Evolutionary conservation across 805 yeast genomes (phyloP).

Genomic region (Kazachstania psychrophila): DNA sequence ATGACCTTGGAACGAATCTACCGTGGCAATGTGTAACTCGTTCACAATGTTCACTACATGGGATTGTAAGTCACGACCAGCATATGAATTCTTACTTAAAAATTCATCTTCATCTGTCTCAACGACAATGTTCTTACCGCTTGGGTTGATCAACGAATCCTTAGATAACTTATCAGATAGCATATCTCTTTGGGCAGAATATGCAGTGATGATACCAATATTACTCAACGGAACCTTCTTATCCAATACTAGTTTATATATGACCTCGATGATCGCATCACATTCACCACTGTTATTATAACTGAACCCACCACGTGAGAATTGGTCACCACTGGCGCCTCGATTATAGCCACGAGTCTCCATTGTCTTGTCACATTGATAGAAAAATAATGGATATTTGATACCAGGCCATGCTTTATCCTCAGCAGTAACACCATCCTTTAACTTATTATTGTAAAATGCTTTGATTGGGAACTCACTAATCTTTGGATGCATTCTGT

Average conservation of each 20-base stretch:
- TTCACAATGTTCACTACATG: conserved; percentile 30
- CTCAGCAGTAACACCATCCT: conserved; percentile 50
- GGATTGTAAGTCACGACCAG: conserved; percentile 5
- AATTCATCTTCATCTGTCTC: conserved; percentile 58
- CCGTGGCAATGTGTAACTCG: conserved; percentile 43
- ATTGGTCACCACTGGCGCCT: conserved; percentile 25
- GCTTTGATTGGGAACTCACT: conserved; percentile 48
- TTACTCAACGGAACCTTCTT: conserved; percentile 41
- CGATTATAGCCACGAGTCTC: conserved; percentile 43
- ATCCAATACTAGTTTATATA: conserved; percentile 44
- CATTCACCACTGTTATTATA: conserved; percentile 50
- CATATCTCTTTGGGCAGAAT: conserved; percentile 62
- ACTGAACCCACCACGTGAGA: conserved; percentile 44
- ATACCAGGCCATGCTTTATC: conserved; percentile 41
- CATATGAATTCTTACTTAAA: conserved; percentile 25
- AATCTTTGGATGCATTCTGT: conserved; percentile 58
- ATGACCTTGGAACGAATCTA: conserved; percentile 91
- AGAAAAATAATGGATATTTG: conserved; percentile 53
- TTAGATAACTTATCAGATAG: conserved; percentile 42
- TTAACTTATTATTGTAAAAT: conserved; percentile 42
- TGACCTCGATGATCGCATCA: conserved; percentile 36
- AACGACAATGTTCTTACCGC: conserved; percentile 36
- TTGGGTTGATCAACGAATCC: conserved; percentile 50
- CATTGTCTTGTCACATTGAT: conserved; percentile 39
- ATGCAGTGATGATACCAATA: conserved; percentile 67